Evolutionary conservation across 2,329 filamentous ascomycete genomes (phyloP).

Genomic region (Metarhizium anisopliae): DNA sequence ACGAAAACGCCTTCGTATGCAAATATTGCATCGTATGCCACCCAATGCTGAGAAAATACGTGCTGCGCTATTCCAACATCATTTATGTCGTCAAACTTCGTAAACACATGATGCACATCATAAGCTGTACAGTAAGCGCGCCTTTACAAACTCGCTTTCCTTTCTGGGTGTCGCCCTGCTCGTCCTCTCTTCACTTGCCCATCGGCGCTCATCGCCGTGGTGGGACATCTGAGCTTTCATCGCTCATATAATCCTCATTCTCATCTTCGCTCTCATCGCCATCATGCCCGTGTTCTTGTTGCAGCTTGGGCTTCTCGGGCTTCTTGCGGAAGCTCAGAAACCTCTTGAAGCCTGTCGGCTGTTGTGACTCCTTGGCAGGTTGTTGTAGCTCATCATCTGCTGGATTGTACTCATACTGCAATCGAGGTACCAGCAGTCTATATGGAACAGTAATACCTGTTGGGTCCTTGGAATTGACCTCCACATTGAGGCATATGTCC

Average conservation of each 20-base stretch:
- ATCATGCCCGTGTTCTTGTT: slow-evolving; percentile 10
- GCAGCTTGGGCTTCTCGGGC: slow-evolving; percentile 11
- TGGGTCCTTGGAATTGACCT: slow-evolving; percentile 78
- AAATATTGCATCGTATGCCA: neutral
- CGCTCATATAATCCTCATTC: slow-evolving; percentile 10
- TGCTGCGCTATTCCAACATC: neutral
- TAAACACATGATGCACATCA: neutral
- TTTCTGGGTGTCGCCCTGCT: slow-evolving; percentile 3
- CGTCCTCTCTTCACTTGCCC: neutral
- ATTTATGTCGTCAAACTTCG: neutral
- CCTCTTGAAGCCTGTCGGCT: slow-evolving; percentile 32
- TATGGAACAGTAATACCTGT: slow-evolving; percentile 84
- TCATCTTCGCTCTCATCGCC: slow-evolving; percentile 16
- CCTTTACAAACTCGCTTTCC: neutral
- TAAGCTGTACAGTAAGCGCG: neutral
- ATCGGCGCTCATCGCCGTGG: slow-evolving; percentile 3
- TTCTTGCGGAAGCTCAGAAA: slow-evolving; percentile 36
- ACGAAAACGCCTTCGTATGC: neutral
- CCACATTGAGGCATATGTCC: slow-evolving; percentile 81
- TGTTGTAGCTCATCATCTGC: slow-evolving; percentile 26
- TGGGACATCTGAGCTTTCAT: slow-evolving; percentile 4
- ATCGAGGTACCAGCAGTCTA: slow-evolving; percentile 70
- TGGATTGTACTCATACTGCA: slow-evolving; percentile 50
- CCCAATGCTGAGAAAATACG: neutral
- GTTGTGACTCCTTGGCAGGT: slow-evolving; percentile 17